Evolutionary conservation across 1,139 yeast species (phyloP).

Genomic region (Yarrowia galli): DNA sequence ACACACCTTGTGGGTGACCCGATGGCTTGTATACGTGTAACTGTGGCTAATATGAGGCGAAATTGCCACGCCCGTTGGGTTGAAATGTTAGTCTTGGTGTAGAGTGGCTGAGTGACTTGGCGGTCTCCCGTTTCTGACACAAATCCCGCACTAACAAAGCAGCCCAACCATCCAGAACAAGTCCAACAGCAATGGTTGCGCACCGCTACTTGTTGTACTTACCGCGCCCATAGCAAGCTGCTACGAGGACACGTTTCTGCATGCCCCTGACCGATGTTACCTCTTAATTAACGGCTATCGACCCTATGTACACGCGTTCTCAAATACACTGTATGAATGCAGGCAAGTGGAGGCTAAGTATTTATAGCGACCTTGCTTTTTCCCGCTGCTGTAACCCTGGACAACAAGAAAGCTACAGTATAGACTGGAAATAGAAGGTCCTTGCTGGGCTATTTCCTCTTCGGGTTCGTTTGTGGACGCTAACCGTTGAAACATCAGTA

Average conservation of each 20-base stretch:
- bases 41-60: slow-evolving; percentile 7
- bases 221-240: neutral
- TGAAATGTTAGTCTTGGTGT: neutral
- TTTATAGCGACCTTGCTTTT: slow-evolving; percentile 10
- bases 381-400: slow-evolving; percentile 8
- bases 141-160: neutral
- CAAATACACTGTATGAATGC: neutral
- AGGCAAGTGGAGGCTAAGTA: slow-evolving; percentile 22
- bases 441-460: neutral
- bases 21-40: neutral
- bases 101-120: neutral
- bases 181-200: neutral
- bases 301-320: neutral
- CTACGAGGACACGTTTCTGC: neutral
- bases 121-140: neutral
- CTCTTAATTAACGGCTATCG: slow-evolving; percentile 15
- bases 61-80: slow-evolving; percentile 6
- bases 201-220: too few relatives aligned
- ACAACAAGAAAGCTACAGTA: neutral
- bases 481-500: neutral
- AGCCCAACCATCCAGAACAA: neutral
- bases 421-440: neutral
- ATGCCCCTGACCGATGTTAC: slow-evolving; percentile 8
- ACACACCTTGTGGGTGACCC: slow-evolving; percentile 14
- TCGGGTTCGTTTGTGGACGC: neutral